Conservation (phyloP, 1,284 basidiomycete species). For the Puccinia triticina region DNA sequence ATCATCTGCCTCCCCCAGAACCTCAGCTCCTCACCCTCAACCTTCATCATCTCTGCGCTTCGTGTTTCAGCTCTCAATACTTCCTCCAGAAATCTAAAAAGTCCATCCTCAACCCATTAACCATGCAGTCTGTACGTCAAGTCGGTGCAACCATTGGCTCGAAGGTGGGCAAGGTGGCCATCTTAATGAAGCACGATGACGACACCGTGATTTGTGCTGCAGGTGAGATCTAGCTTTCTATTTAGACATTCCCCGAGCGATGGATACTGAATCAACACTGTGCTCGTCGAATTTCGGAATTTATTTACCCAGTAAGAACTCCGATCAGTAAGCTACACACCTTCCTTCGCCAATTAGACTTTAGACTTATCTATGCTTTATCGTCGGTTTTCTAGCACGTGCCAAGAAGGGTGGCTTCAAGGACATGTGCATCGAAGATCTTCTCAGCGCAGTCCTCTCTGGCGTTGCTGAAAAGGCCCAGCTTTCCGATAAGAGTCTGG, state of each 20-base stretch:
- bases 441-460: conserved; percentile 79
- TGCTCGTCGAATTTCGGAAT: neutral
- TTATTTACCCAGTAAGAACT: conserved; percentile 27
- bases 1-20: neutral
- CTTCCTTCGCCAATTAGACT: neutral
- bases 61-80: neutral
- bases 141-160: conserved; percentile 47
- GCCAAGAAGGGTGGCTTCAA: conserved; percentile 92
- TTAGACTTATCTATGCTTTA: neutral
- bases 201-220: conserved; percentile 47
- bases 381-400: conserved; percentile 13
- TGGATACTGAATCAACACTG: neutral
- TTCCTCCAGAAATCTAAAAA: no score
- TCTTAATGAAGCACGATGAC: conserved; percentile 48
- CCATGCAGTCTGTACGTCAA: conserved; percentile 46
- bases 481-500: conserved; percentile 69
- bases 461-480: conserved; percentile 66
- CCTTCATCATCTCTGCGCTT: neutral
- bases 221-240: neutral
- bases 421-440: conserved; percentile 85
- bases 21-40: neutral
- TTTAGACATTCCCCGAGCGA: neutral
- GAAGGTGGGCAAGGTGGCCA: conserved; percentile 42
- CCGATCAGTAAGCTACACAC: conserved; percentile 37
- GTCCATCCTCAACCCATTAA: no score